These are phyloP conservation scores for Anthostomella pinea DNA, from an alignment of 2,329 filamentous ascomycete genomes.

Conservation along the genomic window DNA sequence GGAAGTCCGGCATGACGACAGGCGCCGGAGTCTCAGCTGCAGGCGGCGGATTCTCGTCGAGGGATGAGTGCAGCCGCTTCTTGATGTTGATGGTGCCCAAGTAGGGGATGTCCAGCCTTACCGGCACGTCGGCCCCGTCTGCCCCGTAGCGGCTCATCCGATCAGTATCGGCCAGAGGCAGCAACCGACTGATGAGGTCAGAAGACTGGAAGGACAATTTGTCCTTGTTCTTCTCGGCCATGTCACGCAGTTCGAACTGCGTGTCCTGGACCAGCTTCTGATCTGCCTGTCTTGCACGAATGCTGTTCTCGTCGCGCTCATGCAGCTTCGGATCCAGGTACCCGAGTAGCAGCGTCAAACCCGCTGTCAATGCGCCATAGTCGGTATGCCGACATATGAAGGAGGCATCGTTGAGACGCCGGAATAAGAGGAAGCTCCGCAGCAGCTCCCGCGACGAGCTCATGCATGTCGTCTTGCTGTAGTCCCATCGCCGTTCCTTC, in stretches of 20 bases:
- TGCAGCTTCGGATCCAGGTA: constrained; percentile 41
- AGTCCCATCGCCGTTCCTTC: constrained; percentile 39
- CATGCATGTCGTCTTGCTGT: constrained; percentile 48
- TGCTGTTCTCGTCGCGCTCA: constrained; percentile 15
- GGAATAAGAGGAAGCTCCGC: constrained; percentile 46
- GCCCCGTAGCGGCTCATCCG: constrained; percentile 15
- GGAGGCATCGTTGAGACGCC: constrained; percentile 35
- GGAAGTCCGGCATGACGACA: too few relatives aligned
- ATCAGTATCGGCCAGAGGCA: constrained; percentile 35
- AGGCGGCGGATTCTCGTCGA: too few relatives aligned
- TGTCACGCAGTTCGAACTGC: constrained; percentile 36
- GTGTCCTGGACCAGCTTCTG: constrained; percentile 36
- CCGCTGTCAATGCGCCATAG: constrained; percentile 50
- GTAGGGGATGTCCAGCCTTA: constrained; percentile 45
- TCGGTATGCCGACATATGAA: constrained; percentile 48
- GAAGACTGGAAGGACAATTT: constrained; percentile 41
- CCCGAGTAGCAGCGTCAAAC: constrained; percentile 49
- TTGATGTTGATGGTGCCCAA: constrained; percentile 47
- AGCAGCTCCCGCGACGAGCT: constrained; percentile 51
- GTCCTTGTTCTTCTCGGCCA: constrained; percentile 39
- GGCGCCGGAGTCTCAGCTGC: too few relatives aligned
- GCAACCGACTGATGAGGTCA: constrained; percentile 41
- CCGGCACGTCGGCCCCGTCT: constrained; percentile 12
- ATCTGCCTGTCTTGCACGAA: constrained; percentile 33
- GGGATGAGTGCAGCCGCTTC: too few relatives aligned